Conservation (phyloP, 176 grass and related monocot species). For the Chrysopogon serrulatus region DNA sequence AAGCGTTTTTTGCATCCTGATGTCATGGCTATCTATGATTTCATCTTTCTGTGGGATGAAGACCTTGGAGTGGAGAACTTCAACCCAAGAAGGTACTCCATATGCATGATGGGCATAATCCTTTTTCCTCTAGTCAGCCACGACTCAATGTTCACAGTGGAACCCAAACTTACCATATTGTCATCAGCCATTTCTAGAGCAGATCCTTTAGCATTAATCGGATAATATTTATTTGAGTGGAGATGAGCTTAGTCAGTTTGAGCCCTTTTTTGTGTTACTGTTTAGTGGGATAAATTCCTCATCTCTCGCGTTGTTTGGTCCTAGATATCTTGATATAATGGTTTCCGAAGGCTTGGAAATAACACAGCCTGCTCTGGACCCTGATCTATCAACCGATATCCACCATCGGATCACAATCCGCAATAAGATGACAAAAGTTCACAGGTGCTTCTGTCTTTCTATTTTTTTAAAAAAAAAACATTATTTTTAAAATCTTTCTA, state of each 20-base stretch:
- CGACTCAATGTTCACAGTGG: not conserved
- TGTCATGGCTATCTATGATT: slow-evolving; percentile 72
- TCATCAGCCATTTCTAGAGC: not conserved
- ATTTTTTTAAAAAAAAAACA: not conserved
- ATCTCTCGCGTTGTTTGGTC: not conserved
- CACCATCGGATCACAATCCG: slow-evolving; percentile 92
- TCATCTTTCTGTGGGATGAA: slow-evolving; percentile 98
- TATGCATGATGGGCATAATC: not conserved
- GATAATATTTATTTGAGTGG: not conserved
- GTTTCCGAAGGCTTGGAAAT: slow-evolving; percentile 95
- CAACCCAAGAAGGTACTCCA: slow-evolving; percentile 84
- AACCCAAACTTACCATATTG: not conserved
- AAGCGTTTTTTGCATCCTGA: slow-evolving; percentile 95
- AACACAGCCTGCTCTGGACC: slow-evolving; percentile 91
- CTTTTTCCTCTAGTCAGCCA: not conserved
- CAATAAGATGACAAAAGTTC: slow-evolving; percentile 83
- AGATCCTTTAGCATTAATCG: not conserved
- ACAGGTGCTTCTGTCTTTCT: slow-evolving; percentile 51
- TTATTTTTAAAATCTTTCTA: not conserved
- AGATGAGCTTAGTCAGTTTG: not conserved
- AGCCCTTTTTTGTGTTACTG: not conserved
- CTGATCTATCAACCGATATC: slow-evolving; percentile 87
- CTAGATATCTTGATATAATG: slow-evolving; percentile 96
- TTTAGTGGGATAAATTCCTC: not conserved
- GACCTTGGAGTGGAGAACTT: slow-evolving; percentile 95